Evolutionary conservation across 441 rosid genomes (phyloP).

Genomic region (Dalechampia spathulata): DNA sequence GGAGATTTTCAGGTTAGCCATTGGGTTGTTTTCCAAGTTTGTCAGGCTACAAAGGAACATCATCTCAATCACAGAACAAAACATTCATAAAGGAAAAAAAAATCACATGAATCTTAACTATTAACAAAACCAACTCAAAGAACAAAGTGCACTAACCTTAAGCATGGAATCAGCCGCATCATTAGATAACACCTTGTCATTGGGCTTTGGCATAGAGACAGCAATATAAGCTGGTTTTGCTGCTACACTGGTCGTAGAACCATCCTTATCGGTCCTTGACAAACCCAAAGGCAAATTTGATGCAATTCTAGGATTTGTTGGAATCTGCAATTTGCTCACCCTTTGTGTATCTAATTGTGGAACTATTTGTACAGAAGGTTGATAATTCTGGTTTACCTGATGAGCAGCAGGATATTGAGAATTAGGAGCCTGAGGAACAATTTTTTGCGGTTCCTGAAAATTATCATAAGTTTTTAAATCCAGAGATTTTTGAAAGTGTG

Average conservation of each 20-base stretch:
- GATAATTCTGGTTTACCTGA: constrained; percentile 57
- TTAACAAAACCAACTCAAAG: background rate
- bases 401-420: constrained; percentile 52
- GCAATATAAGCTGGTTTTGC: constrained; percentile 82
- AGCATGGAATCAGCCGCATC: constrained; percentile 56
- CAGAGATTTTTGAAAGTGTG: constrained; percentile 53
- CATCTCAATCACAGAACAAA: background rate
- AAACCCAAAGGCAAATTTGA: constrained; percentile 72
- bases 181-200: constrained; percentile 33
- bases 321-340: constrained; percentile 84
- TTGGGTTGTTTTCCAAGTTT: background rate
- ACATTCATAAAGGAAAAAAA: background rate
- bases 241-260: constrained; percentile 29
- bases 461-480: constrained; percentile 59
- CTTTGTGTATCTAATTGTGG: constrained; percentile 52
- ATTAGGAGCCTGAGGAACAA: constrained; percentile 54
- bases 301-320: constrained; percentile 95
- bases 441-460: constrained; percentile 67
- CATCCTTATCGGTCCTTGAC: constrained; percentile 61
- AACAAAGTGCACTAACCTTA: constrained; percentile 47
- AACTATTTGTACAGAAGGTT: constrained; percentile 40
- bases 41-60: background rate
- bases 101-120: background rate
- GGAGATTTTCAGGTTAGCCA: background rate
- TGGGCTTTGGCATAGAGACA: constrained; percentile 61